Conservation (phyloP, 306 rosid species). For the Senna siamea region DNA sequence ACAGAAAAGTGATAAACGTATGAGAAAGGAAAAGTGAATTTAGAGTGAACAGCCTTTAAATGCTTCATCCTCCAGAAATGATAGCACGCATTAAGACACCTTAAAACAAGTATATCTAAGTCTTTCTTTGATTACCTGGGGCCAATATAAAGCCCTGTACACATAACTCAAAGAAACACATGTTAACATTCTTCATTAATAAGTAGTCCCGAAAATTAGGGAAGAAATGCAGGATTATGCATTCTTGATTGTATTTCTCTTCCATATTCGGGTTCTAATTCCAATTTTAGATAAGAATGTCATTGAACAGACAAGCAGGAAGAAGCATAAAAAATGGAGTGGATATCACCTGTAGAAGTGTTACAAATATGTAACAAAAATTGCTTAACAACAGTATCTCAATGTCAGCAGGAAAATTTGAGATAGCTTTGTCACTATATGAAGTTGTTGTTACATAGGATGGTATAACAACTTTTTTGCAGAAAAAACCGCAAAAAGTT, state of each 20-base stretch:
- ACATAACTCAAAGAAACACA: not conserved
- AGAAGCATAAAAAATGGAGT: conserved; percentile 17
- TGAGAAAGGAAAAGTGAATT: too few species aligned
- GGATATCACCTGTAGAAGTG: not conserved
- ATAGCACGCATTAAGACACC: too few species aligned
- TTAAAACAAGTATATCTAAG: too few species aligned
- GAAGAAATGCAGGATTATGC: not conserved
- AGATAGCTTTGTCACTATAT: conserved; percentile 40
- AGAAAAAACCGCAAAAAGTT: conserved; percentile 41
- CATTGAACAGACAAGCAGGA: conserved; percentile 9
- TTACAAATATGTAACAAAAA: conserved; percentile 29
- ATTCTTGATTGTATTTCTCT: conserved; percentile 12
- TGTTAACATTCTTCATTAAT: not conserved
- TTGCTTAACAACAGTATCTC: conserved; percentile 26
- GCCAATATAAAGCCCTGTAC: not conserved
- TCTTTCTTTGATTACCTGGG: not conserved
- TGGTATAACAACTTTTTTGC: conserved; percentile 29
- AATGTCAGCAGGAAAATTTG: conserved; percentile 30
- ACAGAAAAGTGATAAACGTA: too few species aligned
- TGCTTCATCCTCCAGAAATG: too few species aligned
- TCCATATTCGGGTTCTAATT: conserved; percentile 6
- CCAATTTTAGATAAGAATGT: not conserved
- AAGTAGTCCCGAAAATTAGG: not conserved
- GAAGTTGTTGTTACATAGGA: conserved; percentile 37
- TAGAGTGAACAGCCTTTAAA: too few species aligned